Base-by-base conservation (phyloP, 208 protist genomes). In the Trypanosoma platydactyli region DNA sequence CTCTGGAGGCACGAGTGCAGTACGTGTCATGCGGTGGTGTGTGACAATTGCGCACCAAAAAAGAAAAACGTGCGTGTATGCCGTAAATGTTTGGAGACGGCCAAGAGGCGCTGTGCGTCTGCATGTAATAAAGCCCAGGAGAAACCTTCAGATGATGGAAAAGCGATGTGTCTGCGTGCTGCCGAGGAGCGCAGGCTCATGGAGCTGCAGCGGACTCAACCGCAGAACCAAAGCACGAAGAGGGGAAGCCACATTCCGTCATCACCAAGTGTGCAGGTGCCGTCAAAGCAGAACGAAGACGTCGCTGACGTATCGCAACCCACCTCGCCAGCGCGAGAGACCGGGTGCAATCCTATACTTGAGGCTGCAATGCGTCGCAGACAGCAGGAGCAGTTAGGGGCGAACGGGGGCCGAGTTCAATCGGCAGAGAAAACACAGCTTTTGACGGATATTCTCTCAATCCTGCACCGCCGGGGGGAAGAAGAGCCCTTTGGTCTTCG, bases 301-400 rank as follows among this genome's bases (percentile, higher is more conserved):
- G 41, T 42, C 30, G 13, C 1, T 20, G 30, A 11, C 1, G 22
- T 33, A 4, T 20, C 49, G 29, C 29, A 24, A n/a, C 5, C 5
- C 13, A 13, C 29, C 13, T 49, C 13, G 3, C 13, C 13, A 15
- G 13, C 6, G 45, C 7, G 30, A 16, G 33, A 65, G n/a, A 38
- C 25, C 1, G 29, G 16, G 35, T 35, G 24, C 27, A 95, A 88
- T 59, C 87, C 90, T 3, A 76, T 79, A 1, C 70, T 93, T 5
- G 86, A 89, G 42, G 90, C 90, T n/a, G 87, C 85, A 13, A 60
- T 93, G 68, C 79, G 81, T 20, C 86, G 90, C 20, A 74, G 78
- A 64, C 71, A 92, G 64, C 75, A 83, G 57, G 69, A 83, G 48
- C 62, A 68, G 33, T 41, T 64, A 41, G 44, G 35, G 7, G 30